Conservation (phyloP, 495 filamentous ascomycete species). For the Xylaria scruposa region DNA sequence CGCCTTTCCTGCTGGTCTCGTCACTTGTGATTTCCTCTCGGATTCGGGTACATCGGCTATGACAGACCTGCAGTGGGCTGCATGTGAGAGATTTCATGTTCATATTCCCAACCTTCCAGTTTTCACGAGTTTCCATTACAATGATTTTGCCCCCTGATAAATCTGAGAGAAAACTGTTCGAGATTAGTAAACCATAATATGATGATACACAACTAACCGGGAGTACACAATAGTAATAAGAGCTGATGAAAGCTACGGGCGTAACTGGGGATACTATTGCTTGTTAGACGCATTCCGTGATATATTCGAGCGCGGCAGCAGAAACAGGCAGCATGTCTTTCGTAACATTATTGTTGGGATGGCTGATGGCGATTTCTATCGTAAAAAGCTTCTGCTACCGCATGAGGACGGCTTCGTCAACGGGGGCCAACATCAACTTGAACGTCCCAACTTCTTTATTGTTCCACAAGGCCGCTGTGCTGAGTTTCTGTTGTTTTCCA, state of each 20-base stretch:
- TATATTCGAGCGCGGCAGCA: slow-evolving; percentile 20
- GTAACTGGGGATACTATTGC: slow-evolving; percentile 28
- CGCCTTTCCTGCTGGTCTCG: slow-evolving; percentile 20
- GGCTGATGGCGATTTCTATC: slow-evolving; percentile 18
- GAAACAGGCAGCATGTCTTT: background rate
- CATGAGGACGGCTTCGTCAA: slow-evolving; percentile 24
- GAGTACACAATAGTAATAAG: slow-evolving; percentile 8
- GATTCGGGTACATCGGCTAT: slow-evolving; percentile 27
- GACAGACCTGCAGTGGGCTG: slow-evolving; percentile 27
- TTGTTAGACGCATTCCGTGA: slow-evolving; percentile 23
- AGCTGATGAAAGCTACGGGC: slow-evolving; percentile 27
- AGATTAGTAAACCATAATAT: background rate
- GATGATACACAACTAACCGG: background rate
- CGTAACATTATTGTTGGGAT: background rate
- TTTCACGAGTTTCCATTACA: background rate
- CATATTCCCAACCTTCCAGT: background rate
- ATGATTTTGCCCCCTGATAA: background rate
- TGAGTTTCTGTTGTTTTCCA: slow-evolving; percentile 22
- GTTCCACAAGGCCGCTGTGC: slow-evolving; percentile 28
- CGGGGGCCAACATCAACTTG: slow-evolving; percentile 21
- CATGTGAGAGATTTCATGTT: slow-evolving; percentile 8
- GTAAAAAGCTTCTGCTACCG: background rate
- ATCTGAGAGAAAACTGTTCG: background rate
- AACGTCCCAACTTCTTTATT: slow-evolving; percentile 24
- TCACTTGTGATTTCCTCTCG: slow-evolving; percentile 23